Base-by-base conservation (phyloP, 2,329 filamentous ascomycete genomes). In the Hymenoscyphus fructigenus region DNA sequence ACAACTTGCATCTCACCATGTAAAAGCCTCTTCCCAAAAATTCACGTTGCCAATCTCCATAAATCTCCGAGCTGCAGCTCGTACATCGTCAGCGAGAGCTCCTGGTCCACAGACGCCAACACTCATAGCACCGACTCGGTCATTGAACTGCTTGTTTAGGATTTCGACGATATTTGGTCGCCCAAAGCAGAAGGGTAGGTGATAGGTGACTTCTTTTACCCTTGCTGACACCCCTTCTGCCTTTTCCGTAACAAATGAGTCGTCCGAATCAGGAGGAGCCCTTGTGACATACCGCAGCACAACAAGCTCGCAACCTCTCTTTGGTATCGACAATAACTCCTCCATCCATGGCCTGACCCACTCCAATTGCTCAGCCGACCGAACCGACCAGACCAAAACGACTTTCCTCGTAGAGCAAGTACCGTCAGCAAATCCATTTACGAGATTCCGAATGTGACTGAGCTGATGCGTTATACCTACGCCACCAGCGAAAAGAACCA, bases 281-380 rank as follows among this genome's bases (percentile, higher is more conserved):
- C 66, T 58, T 26, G 67, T 64, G 7, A 63, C 63, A 57, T 67
- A 65, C 2, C 61, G 56, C 15, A 65, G 41, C 10, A 67, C 55
- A 26, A 65, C 63, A 7, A 68, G 23, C 26, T 66, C 57, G 23
- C 57, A 60, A 1, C 56, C 62, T 44, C 89, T 85, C 75, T 82
- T 85, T 65, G 90, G 87, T 86, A 92, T 89, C 65, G 84, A 83
- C 50, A 91, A 80, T 66, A 92, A 91, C 74, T 88, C 84, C 5
- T 89, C 91, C 88, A 92, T 91, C 88, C 89, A 92, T 5, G 88
- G 87, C 29, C 88, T 84, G 72, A 92, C 91, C 90, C 90, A 92
- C 76, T 91, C 89, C 28, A 92, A 82, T 74, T 92, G 89, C 79
- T 92, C 90, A 70, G 88, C 87, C 73, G 84, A 88, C 71, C 90